Conservation (phyloP, 225 moss, liverwort and hornwort species). For the Antitrichia curtipendula region DNA sequence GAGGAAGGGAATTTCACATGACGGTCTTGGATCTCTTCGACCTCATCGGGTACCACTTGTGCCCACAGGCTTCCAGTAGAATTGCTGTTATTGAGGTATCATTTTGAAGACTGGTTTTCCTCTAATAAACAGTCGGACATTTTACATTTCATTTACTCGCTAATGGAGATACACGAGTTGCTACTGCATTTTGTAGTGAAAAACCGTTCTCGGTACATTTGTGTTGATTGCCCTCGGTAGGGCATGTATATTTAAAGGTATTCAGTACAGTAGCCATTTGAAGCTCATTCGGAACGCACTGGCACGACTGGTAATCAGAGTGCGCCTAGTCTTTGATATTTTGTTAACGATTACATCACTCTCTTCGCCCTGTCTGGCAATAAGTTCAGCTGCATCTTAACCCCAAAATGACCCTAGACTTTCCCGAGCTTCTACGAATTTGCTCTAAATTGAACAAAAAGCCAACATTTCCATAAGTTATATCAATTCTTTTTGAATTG, state of each 20-base stretch:
- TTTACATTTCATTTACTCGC: neutral
- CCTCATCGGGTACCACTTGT: constrained; percentile 38
- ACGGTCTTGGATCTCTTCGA: constrained; percentile 9
- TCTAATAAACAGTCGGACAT: neutral
- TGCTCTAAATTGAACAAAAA: too few relatives aligned
- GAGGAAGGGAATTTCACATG: constrained; percentile 7
- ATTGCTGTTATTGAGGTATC: neutral
- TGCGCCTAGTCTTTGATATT: neutral
- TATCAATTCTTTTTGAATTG: too few relatives aligned
- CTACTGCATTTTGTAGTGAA: neutral
- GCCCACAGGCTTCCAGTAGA: constrained; percentile 27
- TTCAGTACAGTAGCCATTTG: neutral
- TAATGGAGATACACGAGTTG: neutral
- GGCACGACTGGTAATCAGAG: neutral
- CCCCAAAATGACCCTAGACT: too few relatives aligned
- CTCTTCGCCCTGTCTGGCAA: neutral
- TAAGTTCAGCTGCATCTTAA: neutral
- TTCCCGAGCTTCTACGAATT: too few relatives aligned
- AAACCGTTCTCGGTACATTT: neutral
- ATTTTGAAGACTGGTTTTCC: neutral
- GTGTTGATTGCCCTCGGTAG: constrained; percentile 1
- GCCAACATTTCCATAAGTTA: too few relatives aligned
- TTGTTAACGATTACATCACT: neutral
- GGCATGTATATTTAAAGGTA: constrained; percentile 9
- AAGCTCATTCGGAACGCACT: neutral